Base-by-base conservation (phyloP, 2,329 filamentous ascomycete species). In the Stachybotrys echinatus region DNA sequence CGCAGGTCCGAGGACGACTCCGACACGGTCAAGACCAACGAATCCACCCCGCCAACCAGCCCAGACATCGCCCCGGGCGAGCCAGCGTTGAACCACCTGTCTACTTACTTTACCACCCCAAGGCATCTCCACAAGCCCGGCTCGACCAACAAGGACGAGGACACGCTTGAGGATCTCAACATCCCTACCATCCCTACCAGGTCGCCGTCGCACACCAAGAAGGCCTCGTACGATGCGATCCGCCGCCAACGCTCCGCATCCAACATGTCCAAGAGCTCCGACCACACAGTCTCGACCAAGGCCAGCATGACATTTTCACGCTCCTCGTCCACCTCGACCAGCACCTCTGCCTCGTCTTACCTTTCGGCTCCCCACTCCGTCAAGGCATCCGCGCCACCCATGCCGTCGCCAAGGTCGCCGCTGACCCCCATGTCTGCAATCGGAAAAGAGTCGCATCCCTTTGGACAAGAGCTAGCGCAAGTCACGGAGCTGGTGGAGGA, bases 401-500 rank as follows among this genome's bases (percentile, higher is more conserved):
- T 55, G 59, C 51, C 51, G 52, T 58, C 58, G 45, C 54, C 63
- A 31, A 53, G 64, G 1, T 54, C 64, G n/a, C 65, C 66, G 14
- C 42, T 55, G 5, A 52, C 64, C 45, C 63, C 63, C 49, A 58
- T 64, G 46, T 55, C 65, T 47, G 55, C 68, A 23, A 55, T 63
- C 57, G 66, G 60, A 56, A 68, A 71, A 63, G 67, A 74, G 23
- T 59, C 69, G 43, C 83, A 94, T 65, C 92, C 92, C 0, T 97
- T 97, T 61, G 89, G 89, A 48, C 85, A 87, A 47, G 94, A 99
- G 69, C 75, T 97, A 48, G 90, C 89, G 50, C 88, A 97, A 69
- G 89, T 97, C 21, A 90, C 91, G 48, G 94, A 97, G 69, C 80
- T 96, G 17, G 92, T 87, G 0, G 94, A 97, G 70, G 92, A 96